A percentile compares a stretch with the other conserved stretches of the same genome.
Conservation (phyloP, 2,329 filamentous ascomycete species). For the Rutstroemia sp. region DNA sequence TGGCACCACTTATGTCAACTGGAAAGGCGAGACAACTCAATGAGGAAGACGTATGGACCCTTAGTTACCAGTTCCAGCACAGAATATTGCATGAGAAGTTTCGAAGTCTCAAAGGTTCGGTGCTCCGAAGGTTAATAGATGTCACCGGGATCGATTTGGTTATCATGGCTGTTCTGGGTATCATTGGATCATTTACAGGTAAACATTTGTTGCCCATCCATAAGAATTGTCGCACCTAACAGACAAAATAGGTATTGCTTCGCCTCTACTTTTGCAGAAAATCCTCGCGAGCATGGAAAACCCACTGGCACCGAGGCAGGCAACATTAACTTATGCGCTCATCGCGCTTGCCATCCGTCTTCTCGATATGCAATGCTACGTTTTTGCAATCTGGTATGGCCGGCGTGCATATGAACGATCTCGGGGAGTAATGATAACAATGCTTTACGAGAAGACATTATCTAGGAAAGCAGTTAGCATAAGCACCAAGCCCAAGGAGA, state of each 20-base stretch:
- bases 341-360: conserved; percentile 55
- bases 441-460: conserved; percentile 65
- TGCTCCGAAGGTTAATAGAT: conserved; percentile 59
- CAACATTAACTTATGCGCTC: conserved; percentile 58
- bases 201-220: conserved; percentile 15
- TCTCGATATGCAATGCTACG: conserved; percentile 54
- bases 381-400: conserved; percentile 74
- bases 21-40: conserved; percentile 60
- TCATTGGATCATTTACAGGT: conserved; percentile 54
- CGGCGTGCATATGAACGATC: conserved; percentile 77
- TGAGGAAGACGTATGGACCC: conserved; percentile 73
- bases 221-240: conserved; percentile 11
- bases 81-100: conserved; percentile 66
- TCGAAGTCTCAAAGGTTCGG: conserved; percentile 62
- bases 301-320: conserved; percentile 39
- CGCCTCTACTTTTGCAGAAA: conserved; percentile 64
- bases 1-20: conserved; percentile 61
- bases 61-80: conserved; percentile 79
- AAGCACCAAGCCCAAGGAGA: conserved; percentile 19
- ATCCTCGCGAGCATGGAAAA: conserved; percentile 61
- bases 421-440: conserved; percentile 78
- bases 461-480: conserved; percentile 27
- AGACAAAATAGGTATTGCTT: conserved; percentile 42
- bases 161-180: conserved; percentile 46
- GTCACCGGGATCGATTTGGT: conserved; percentile 76